Conservation (phyloP, 1,139 yeast species). For the Geotrichum histeridarum region DNA sequence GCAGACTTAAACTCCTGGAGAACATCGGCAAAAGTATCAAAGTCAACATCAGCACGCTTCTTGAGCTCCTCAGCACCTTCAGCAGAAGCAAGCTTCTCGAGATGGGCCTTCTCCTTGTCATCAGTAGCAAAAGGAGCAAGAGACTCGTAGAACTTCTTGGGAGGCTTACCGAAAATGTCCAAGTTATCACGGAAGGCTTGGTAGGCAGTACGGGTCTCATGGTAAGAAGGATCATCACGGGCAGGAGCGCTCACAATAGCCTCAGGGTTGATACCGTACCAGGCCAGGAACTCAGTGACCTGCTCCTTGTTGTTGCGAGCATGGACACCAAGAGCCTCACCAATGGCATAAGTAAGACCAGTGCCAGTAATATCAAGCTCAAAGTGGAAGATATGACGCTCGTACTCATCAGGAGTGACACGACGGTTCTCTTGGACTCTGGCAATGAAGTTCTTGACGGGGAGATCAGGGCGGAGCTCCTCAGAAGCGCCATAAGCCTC, state of each 20-base stretch:
- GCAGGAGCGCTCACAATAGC: constrained; percentile 66
- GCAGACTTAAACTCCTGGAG: constrained; percentile 78
- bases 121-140: constrained; percentile 71
- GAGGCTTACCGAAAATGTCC: constrained; percentile 92
- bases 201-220: constrained; percentile 74
- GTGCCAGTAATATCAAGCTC: constrained; percentile 91
- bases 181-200: constrained; percentile 75
- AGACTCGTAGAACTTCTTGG: constrained; percentile 86
- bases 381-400: constrained; percentile 93
- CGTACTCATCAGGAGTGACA: constrained; percentile 86
- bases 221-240: constrained; percentile 52
- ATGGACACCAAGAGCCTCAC: constrained; percentile 95
- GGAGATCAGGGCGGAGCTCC: constrained; percentile 81
- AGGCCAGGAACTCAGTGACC: constrained; percentile 63
- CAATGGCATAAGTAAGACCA: constrained; percentile 85
- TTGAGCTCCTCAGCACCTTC: constrained; percentile 87
- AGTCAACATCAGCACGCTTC: constrained; percentile 79
- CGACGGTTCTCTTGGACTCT: constrained; percentile 89
- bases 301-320: constrained; percentile 69
- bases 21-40: constrained; percentile 74
- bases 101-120: constrained; percentile 56
- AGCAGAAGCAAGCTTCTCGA: constrained; percentile 62
- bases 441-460: constrained; percentile 78
- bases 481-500: constrained; percentile 63
- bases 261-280: constrained; percentile 68